Evolutionary conservation across 2,329 filamentous ascomycete genomes (phyloP), one percentile per base, ranked within the genome.

Genomic region (Monilinia aucupariae): DNA sequence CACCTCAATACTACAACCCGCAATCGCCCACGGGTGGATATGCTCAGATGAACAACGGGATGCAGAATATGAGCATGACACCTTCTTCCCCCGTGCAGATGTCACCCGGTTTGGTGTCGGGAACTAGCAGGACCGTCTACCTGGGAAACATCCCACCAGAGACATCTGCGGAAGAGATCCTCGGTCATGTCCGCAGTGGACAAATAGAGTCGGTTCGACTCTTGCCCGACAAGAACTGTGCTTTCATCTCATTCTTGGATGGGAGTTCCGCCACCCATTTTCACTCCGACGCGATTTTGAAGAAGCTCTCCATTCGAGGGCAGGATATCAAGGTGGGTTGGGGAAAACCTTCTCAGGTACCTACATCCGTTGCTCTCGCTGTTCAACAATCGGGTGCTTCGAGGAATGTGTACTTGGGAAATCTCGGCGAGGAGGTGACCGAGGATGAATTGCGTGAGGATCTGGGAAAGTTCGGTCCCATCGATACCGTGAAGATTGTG

Each of bases 321-420:
- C 94, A 97, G 80, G 94, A 99, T 76, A 97, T 99, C 81, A 99
- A 99, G 82, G 92, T 99, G 72, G 94, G 94, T 67, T 99, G 94
- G 94, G 94, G 94, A 67, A 99, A 99, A 79, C 93, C 94, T 39
- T 97, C 94, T 4, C 93, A 96, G 77, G 94, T 99, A 0, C 94
- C 94, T 4, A 97, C 93, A 2, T 97, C 94, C 2, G 94, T 99
- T 53, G 92, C 92, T n/a, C 82, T 97, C 64, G 93, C 94, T 53
- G 94, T 97, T 39, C 94, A 99, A 79, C 94, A 99, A 77, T 97
- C 92, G 15, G 92, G 92, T 59, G 94, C 94, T 37, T 99, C 94
- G 22, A 86, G 94, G 68, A 99, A 99, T 74, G 94, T 99, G 41
- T 99, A 99, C 74, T 82, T 99, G 50, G 94, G 94, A 61, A 97